Evolutionary conservation across 331 rosid species (phyloP), one percentile per base, ranked within the genome.

Genomic region (Malus hybrid): DNA sequence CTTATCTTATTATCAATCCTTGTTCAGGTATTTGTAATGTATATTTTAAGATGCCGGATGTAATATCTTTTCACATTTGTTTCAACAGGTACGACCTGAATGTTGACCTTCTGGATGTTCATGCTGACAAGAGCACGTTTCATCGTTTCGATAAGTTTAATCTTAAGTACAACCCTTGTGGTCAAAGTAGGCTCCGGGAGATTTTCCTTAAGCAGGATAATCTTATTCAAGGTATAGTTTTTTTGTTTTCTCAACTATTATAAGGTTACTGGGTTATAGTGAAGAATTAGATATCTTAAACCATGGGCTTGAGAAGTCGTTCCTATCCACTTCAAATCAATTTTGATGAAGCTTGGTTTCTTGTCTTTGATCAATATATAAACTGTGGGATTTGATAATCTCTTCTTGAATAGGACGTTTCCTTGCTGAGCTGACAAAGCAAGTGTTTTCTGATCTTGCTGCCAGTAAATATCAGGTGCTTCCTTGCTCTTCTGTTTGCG

Each of bases 131-230:
- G 87, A 94, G 99, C 81, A 94, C 97, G 52, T 94, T 94, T 85
- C 99, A 94, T 82, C 97, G 99, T 44, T 94, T 94, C 79, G 99
- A 94, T 80, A 94, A 94, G 82, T 94, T 94, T 82, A 94, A 94
- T 80, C 97, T 94, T 44, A 94, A 94, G 84, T 94, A 94, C 82
- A 94, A 94, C 73, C 97, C 99, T 64, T 94, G 99, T 80, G 99
- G 99, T 75, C 99, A 94, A 83, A 94, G 99, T 88, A 90, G 97
- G 87, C 99, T 94, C n/a, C 84, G 97, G 84, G 99, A 94, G 85
- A 94, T 94, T 80, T 94, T 91, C 83, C 90, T 94, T 28, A 94
- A 94, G 84, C 99, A 88, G 87, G 99, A 94, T 73, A 91, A 94
- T 87, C 95, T 94, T 72, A 94, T 94, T 69, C 99, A 94, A 91